These are phyloP conservation scores for Coemansia umbellata DNA, from an alignment of 192 early-diverging fungal species.

Conservation along the genomic window DNA sequence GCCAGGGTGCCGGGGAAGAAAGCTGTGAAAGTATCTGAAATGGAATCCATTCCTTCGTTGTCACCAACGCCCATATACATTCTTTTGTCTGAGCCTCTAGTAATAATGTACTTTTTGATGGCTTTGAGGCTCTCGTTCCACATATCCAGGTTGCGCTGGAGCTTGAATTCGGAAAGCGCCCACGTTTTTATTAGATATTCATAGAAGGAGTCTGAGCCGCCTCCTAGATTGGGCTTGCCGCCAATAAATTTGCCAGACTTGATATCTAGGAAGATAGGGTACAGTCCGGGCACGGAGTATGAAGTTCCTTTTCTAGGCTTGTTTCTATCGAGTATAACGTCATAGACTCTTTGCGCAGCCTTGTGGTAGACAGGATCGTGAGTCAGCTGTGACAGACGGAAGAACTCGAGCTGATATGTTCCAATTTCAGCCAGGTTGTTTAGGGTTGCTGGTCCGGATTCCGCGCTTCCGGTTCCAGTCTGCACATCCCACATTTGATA, in stretches of 20 bases:
- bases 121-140: slow-evolving; percentile 41
- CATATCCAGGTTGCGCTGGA: slow-evolving; percentile 48
- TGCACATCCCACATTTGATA: slow-evolving; percentile 79
- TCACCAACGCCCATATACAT: slow-evolving; percentile 52
- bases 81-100: slow-evolving; percentile 40
- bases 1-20: slow-evolving; percentile 52
- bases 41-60: slow-evolving; percentile 46
- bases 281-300: slow-evolving; percentile 59
- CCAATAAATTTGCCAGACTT: slow-evolving; percentile 45
- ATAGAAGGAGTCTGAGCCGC: slow-evolving; percentile 90
- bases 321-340: slow-evolving; percentile 44
- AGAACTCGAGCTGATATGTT: slow-evolving; percentile 72
- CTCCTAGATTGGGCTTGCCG: slow-evolving; percentile 73
- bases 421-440: slow-evolving; percentile 52
- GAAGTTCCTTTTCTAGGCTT: slow-evolving; percentile 29
- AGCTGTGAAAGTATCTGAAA: slow-evolving; percentile 46
- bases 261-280: slow-evolving; percentile 68
- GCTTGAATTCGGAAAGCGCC: slow-evolving; percentile 62
- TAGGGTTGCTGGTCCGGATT: slow-evolving; percentile 32
- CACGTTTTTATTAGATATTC: slow-evolving; percentile 94
- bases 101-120: slow-evolving; percentile 43
- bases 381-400: slow-evolving; percentile 78
- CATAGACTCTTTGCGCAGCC: slow-evolving; percentile 60
- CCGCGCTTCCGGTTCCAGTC: slow-evolving; percentile 47
- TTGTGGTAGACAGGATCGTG: slow-evolving; percentile 80